Conservation (phyloP, 2,329 filamentous ascomycete genomes). For the Ascochyta koolunga region DNA sequence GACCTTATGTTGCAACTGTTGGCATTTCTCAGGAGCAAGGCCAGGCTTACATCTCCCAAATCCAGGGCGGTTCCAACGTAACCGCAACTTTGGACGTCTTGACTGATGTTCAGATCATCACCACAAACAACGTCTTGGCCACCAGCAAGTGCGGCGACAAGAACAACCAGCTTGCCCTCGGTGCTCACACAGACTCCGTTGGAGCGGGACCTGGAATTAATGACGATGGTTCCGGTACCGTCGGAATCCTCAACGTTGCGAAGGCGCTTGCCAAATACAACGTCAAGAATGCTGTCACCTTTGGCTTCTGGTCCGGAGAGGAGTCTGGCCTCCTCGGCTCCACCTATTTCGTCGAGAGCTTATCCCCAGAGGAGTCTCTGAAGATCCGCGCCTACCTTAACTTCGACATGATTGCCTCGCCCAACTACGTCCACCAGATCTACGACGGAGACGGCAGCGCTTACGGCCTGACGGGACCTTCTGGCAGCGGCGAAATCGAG, state of each 20-base stretch:
- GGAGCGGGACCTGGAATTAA: constrained; percentile 49
- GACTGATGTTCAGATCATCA: constrained; percentile 54
- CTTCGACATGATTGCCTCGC: constrained; percentile 52
- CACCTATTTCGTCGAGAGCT: constrained; percentile 39
- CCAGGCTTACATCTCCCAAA: constrained; percentile 59
- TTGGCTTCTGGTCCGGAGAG: constrained; percentile 49
- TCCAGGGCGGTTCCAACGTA: constrained; percentile 54
- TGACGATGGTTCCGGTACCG: constrained; percentile 48
- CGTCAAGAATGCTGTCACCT: constrained; percentile 51
- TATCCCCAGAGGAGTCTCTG: constrained; percentile 32
- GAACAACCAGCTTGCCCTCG: constrained; percentile 44
- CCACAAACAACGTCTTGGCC: constrained; percentile 52
- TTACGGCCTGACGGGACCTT: constrained; percentile 40
- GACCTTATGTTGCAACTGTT: constrained; percentile 69
- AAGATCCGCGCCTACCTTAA: constrained; percentile 50
- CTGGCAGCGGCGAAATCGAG: constrained; percentile 42
- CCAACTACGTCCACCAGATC: constrained; percentile 45
- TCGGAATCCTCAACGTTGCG: constrained; percentile 47
- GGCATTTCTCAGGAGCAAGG: constrained; percentile 68
- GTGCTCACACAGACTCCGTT: constrained; percentile 49
- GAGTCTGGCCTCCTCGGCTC: constrained; percentile 48
- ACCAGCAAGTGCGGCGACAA: constrained; percentile 45
- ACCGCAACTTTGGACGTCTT: constrained; percentile 51
- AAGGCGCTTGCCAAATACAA: constrained; percentile 46
- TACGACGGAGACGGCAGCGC: constrained; percentile 47